Conservation (phyloP, 371 early-diverging fungal species). For the Lichtheimia ramosa region DNA sequence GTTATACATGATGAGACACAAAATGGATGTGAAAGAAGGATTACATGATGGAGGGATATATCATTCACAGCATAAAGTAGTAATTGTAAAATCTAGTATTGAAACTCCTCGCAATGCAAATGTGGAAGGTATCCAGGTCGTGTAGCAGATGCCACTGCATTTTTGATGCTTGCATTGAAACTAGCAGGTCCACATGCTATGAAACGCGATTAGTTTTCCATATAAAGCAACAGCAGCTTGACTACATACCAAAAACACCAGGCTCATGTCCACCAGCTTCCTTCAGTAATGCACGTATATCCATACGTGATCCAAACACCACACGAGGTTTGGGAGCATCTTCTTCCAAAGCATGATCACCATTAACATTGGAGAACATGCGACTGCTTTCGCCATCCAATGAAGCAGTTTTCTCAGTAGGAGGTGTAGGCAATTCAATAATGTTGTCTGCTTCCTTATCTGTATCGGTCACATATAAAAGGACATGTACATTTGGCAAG, state of each 20-base stretch:
- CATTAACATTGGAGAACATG: not conserved
- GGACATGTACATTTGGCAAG: conserved; percentile 16
- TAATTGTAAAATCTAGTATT: conserved; percentile 17
- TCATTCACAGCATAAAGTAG: too few species aligned
- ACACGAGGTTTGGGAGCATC: conserved; percentile 1
- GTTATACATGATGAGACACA: too few species aligned
- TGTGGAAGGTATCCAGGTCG: conserved; percentile 9
- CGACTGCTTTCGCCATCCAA: not conserved
- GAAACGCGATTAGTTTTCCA: not conserved
- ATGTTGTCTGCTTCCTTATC: too few species aligned
- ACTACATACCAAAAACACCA: conserved; percentile 38
- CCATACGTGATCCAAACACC: conserved; percentile 4
- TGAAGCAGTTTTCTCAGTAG: too few species aligned
- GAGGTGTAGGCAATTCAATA: too few species aligned
- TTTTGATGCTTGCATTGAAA: conserved; percentile 34
- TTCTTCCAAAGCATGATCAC: conserved; percentile 3
- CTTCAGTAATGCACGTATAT: conserved; percentile 7
- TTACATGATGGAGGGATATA: too few species aligned
- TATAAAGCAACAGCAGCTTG: not conserved
- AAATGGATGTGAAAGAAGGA: too few species aligned
- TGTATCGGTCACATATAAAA: conserved; percentile 19
- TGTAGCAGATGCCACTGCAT: conserved; percentile 23
- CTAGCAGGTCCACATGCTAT: conserved; percentile 44
- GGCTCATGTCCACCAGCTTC: conserved; percentile 3
- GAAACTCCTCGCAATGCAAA: conserved; percentile 43